Evolutionary conservation across 2,329 filamentous ascomycete species (phyloP).

Genomic region (Xylariomycetidae sp.): DNA sequence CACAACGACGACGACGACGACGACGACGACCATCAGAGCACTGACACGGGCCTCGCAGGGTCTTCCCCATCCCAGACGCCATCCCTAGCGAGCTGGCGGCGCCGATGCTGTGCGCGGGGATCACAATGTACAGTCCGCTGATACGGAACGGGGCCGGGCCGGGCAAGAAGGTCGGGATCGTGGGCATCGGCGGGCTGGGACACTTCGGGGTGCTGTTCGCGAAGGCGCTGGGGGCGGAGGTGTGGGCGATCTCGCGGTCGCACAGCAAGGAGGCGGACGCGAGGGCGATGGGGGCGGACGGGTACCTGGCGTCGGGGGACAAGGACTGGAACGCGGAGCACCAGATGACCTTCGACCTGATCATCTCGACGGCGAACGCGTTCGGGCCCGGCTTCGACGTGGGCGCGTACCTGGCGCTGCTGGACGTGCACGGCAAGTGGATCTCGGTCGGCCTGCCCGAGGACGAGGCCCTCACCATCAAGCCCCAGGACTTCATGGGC

Average conservation of each 20-base stretch:
- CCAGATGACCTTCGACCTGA: conserved; percentile 64
- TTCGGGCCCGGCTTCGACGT: conserved; percentile 63
- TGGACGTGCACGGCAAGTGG: conserved; percentile 78
- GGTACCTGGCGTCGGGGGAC: conserved; percentile 53
- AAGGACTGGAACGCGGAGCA: conserved; percentile 52
- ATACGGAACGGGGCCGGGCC: conserved; percentile 69
- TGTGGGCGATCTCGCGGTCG: conserved; percentile 55
- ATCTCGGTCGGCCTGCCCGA: conserved; percentile 76
- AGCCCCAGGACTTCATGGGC: conserved; percentile 65
- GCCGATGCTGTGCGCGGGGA: conserved; percentile 78
- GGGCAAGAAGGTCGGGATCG: conserved; percentile 72
- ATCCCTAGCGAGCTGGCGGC: conserved; percentile 59
- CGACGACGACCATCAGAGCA: neutral
- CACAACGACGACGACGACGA: neutral
- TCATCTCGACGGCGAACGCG: conserved; percentile 68
- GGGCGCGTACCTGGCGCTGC: conserved; percentile 64
- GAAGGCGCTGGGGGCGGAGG: conserved; percentile 58
- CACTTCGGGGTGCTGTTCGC: conserved; percentile 67
- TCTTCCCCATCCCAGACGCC: conserved; percentile 69
- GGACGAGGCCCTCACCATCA: conserved; percentile 63
- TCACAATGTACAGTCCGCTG: conserved; percentile 74
- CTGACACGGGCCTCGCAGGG: conserved; percentile 31
- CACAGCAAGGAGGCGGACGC: conserved; percentile 56
- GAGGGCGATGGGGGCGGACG: conserved; percentile 52
- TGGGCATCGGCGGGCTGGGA: conserved; percentile 66